Conservation (phyloP, 331 rosid genomes). For the Pyrus hybrid region DNA sequence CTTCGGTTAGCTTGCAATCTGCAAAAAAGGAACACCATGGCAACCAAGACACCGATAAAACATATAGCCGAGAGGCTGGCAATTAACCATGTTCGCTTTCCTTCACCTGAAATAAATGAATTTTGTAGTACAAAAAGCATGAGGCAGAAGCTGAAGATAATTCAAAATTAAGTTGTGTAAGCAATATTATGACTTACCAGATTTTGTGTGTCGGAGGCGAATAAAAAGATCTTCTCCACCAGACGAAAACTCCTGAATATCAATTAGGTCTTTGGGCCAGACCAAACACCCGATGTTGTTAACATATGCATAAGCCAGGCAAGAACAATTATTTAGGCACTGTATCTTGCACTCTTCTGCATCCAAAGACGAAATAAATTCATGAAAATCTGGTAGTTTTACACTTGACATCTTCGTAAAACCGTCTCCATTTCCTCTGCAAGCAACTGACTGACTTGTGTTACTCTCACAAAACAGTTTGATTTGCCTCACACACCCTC, state of each 20-base stretch:
- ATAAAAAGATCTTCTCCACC: slow-evolving; percentile 9
- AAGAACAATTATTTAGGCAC: slow-evolving; percentile 8
- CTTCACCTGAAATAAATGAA: not conserved
- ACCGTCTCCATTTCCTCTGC: not conserved
- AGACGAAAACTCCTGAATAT: not conserved
- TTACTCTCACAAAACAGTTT: slow-evolving; percentile 9
- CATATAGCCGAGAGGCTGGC: not conserved
- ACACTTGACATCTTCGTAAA: not conserved
- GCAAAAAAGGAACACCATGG: not conserved
- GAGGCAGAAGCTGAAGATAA: not conserved
- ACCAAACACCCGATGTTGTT: slow-evolving; percentile 7
- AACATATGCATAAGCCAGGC: slow-evolving; percentile 3
- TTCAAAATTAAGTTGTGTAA: not conserved
- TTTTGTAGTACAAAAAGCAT: not conserved
- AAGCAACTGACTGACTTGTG: not conserved
- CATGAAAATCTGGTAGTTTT: slow-evolving; percentile 9
- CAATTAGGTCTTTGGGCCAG: slow-evolving; percentile 2
- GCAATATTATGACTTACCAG: not conserved
- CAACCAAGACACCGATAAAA: not conserved
- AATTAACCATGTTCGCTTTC: not conserved
- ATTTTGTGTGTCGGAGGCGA: slow-evolving; percentile 5
- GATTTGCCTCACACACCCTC: slow-evolving; percentile 57
- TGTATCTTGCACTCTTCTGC: not conserved
- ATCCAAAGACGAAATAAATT: not conserved
- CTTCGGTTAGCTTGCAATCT: not conserved